Conservation (phyloP, 2,329 filamentous ascomycete species). For the Aspergillus spinulosporus region DNA sequence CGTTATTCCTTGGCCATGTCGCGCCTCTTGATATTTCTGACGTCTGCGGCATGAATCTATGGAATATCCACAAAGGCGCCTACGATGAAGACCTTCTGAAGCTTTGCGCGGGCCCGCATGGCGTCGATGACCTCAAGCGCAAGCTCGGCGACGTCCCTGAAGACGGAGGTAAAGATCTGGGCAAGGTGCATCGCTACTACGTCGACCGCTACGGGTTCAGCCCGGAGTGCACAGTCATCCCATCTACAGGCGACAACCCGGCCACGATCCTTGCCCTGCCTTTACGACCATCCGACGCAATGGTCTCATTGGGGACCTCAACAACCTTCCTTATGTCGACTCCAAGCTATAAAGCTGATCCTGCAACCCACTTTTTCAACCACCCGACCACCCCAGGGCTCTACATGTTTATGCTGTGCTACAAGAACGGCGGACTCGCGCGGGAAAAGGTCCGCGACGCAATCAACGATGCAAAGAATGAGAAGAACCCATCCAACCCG, state of each 20-base stretch:
- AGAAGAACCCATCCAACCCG: slow-evolving; percentile 49
- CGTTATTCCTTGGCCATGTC: slow-evolving; percentile 78
- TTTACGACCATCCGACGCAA: slow-evolving; percentile 82
- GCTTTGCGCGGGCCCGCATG: slow-evolving; percentile 68
- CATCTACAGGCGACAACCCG: slow-evolving; percentile 95
- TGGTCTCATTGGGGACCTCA: slow-evolving; percentile 90
- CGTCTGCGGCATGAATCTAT: slow-evolving; percentile 94
- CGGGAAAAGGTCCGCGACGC: slow-evolving; percentile 85
- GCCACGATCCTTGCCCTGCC: slow-evolving; percentile 91
- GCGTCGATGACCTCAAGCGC: slow-evolving; percentile 63
- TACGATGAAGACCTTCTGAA: slow-evolving; percentile 76
- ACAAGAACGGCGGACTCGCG: slow-evolving; percentile 95
- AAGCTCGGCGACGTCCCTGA: slow-evolving; percentile 80
- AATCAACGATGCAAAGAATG: slow-evolving; percentile 58
- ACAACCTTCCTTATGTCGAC: slow-evolving; percentile 99
- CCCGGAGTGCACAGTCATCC: slow-evolving; percentile 70
- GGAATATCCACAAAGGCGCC: slow-evolving; percentile 74
- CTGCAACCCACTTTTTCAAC: slow-evolving; percentile 96
- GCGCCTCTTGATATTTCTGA: slow-evolving; percentile 93
- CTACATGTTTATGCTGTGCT: slow-evolving; percentile 99
- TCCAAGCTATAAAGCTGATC: slow-evolving; percentile 83
- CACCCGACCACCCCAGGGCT: slow-evolving; percentile 86
- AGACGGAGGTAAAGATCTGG: slow-evolving; percentile 79
- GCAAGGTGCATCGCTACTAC: slow-evolving; percentile 76
- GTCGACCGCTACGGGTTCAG: slow-evolving; percentile 75